phyloP scores from a whole-genome alignment of 2,329 filamentous ascomycete species.

The Niveomyces coronatus region DNA sequence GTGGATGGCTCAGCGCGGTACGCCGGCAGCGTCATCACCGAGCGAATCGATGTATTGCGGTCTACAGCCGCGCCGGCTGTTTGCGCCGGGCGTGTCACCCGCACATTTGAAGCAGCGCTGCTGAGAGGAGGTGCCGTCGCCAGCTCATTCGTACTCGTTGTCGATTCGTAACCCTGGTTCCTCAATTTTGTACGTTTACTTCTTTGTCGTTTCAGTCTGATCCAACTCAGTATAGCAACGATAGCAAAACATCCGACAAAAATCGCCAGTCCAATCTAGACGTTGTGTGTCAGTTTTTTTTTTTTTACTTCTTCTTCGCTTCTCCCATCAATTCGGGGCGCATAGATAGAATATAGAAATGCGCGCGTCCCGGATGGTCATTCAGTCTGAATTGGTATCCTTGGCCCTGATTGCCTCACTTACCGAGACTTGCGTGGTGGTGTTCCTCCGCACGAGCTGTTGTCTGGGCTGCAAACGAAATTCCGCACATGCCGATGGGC shows the following conservation, averaged over 20 bases:
- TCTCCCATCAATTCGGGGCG: no score
- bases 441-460: no score
- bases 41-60: constrained; percentile 76
- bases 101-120: neutral
- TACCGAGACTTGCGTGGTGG: no score
- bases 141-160: constrained; percentile 3
- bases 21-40: constrained; percentile 85
- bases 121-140: neutral
- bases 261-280: constrained; percentile 1
- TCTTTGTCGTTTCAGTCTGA: neutral
- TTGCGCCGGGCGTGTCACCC: neutral
- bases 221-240: neutral
- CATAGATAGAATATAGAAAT: no score
- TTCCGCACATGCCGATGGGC: no score
- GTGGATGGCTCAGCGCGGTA: constrained; percentile 66
- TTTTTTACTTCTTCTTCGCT: no score
- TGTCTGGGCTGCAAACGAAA: no score
- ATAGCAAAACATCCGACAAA: neutral
- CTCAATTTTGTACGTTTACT: neutral
- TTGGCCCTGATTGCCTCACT: no score
- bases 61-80: constrained; percentile 41
- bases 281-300: no score
- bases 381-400: no score
- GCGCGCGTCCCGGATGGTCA: no score
- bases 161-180: constrained; percentile 7